Conservation (phyloP, 805 yeast genomes). For the Metschnikowia corniflorae region DNA sequence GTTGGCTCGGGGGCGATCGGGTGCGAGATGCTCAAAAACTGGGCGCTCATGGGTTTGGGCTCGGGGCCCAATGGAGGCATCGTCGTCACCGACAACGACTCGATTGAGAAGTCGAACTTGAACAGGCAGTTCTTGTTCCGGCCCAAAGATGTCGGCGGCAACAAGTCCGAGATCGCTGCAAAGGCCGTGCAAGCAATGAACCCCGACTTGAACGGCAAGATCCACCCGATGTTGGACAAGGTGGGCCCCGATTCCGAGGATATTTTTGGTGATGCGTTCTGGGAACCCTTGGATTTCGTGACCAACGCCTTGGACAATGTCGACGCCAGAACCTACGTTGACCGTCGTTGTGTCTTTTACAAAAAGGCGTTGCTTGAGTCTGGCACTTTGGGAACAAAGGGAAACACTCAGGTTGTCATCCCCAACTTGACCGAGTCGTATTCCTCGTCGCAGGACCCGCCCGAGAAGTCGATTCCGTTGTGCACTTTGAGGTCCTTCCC, state of each 20-base stretch:
- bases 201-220: slow-evolving; percentile 74
- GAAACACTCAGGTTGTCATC: slow-evolving; percentile 94
- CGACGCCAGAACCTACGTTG: slow-evolving; percentile 97
- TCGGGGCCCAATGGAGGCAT: slow-evolving; percentile 87
- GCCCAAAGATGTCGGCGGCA: slow-evolving; percentile 88
- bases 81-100: slow-evolving; percentile 85
- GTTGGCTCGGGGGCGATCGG: slow-evolving; percentile 99
- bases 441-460: slow-evolving; percentile 96
- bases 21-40: slow-evolving; percentile 95
- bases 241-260: slow-evolving; percentile 93
- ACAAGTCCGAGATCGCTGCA: slow-evolving; percentile 89
- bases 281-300: slow-evolving; percentile 82
- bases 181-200: slow-evolving; percentile 81
- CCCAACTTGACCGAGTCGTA: slow-evolving; percentile 94
- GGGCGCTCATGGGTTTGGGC: slow-evolving; percentile 97
- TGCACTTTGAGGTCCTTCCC: slow-evolving; percentile 98
- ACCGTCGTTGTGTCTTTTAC: slow-evolving; percentile 92
- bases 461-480: slow-evolving; percentile 94
- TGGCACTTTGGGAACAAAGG: slow-evolving; percentile 97
- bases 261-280: slow-evolving; percentile 78
- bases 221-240: slow-evolving; percentile 74
- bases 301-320: slow-evolving; percentile 97
- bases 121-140: slow-evolving; percentile 96
- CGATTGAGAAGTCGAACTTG: slow-evolving; percentile 92
- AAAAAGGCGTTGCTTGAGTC: slow-evolving; percentile 89